A percentile compares a stretch with the other conserved stretches of the same genome.
Evolutionary conservation across 2,329 filamentous ascomycete species (phyloP).

Genomic region (Fulvia fulva): DNA sequence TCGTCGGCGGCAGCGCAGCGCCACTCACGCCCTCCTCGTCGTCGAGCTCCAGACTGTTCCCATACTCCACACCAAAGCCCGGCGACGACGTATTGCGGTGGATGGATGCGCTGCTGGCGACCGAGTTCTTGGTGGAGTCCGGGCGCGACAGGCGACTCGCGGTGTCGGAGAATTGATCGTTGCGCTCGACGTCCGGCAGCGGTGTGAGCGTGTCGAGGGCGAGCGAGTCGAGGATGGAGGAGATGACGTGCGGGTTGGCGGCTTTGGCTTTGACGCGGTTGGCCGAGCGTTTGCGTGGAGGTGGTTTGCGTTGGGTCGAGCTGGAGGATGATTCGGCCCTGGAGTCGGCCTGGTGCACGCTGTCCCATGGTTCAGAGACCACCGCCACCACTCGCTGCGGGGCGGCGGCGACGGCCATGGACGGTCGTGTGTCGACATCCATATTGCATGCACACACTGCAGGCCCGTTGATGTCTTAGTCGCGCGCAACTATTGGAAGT

Average conservation of each 20-base stretch:
- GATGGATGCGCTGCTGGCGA: constrained; percentile 23
- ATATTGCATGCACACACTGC: not conserved
- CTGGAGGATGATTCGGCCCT: constrained; percentile 1
- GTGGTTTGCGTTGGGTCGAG: not conserved
- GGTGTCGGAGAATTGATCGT: constrained; percentile 20
- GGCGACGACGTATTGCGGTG: constrained; percentile 15
- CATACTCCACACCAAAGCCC: constrained; percentile 69
- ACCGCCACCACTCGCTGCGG: not conserved
- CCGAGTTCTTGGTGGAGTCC: constrained; percentile 21
- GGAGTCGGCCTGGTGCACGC: not conserved
- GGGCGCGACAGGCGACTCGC: constrained; percentile 20
- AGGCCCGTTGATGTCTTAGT: not conserved
- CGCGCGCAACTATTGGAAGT: not conserved
- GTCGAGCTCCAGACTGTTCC: constrained; percentile 39
- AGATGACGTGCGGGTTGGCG: constrained; percentile 66
- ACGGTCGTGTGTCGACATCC: constrained; percentile 6
- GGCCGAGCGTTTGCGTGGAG: constrained; percentile 7
- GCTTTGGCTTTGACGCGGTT: constrained; percentile 38
- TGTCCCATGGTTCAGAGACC: constrained; percentile 1
- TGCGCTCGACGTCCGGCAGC: constrained; percentile 17
- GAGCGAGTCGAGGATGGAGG: constrained; percentile 59
- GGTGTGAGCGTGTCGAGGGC: constrained; percentile 35
- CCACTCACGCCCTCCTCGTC: constrained; percentile 23
- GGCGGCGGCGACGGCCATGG: not conserved
- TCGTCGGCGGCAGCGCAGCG: constrained; percentile 26